Evolutionary conservation across 2,329 filamentous ascomycete genomes (phyloP), one percentile per base, ranked within the genome.

Genomic region (Pseudogymnoascus sp.): DNA sequence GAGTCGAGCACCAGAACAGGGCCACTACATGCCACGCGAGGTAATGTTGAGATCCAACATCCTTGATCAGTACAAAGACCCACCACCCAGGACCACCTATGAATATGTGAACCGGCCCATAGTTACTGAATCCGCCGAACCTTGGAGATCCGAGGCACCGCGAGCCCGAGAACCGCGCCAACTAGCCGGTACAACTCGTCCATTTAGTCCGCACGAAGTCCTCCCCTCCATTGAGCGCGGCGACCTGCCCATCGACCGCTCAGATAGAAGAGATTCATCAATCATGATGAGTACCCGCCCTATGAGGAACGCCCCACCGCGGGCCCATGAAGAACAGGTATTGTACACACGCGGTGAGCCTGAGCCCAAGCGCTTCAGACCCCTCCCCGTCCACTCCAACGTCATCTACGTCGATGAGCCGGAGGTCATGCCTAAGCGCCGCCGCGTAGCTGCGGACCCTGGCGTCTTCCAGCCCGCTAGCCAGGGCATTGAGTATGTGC

Each of bases 351-450:
- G 42, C 36, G 60, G 37, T 42, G 60, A 61, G 25, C 34, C 36
- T 28, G 37, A 53, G 23, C 60, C 60, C n/a, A 44, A 61, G 38
- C 60, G 25, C 34, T 42, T 31, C 34, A 23, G 34, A 25, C 36
- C 38, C 37, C 60, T 42, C 14, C 34, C 34, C 37, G 25, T 36
- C 7, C 44, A 53, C 21, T 61, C 60, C 11, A 61, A 61, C 34
- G 42, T 61, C 37, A 61, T 61, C 21, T 61, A 61, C 25, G 14
- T 53, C 37, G 38, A 53, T 5, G 60, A 61, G 21, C 36, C n/a
- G 21, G 42, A 31, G 28, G 44, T 53, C 23, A 14, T 53, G 44
- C 44, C 34, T 21, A 61, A 61, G 38, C 60, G 60, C 34, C 60
- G 38, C 34, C 60, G 60, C 42, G 38, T 61, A 53, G 25, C 23